Evolutionary conservation across 345 rosid genomes (phyloP), one percentile per base, ranked within the genome.

Genomic region (Euphorbia lathyris): DNA sequence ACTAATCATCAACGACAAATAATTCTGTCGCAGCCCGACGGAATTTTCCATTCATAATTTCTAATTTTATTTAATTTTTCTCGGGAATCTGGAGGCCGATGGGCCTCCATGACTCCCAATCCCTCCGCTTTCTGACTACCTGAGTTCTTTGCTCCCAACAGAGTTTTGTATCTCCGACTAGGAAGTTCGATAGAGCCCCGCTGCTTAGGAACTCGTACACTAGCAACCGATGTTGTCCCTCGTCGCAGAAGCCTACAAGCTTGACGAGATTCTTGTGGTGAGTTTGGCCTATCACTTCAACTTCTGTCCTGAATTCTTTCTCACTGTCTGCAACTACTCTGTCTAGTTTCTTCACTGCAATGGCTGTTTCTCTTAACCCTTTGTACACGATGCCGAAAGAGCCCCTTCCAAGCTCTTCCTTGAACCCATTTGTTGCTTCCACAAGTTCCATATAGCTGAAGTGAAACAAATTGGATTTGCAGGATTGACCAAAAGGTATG

Each of bases 381-480:
- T 69, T 77, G 36, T 71, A 81, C 32, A 81, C 84, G 1, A 43
- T 25, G 19, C 81, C 81, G 29, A 72, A 81, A 27, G 73, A 53
- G 9, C 84, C 84, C 43, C 72, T 69, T 45, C 73, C 70, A 3
- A 83, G 70, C 29, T 83, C 79, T 66, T 83, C 87, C 76, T 74
- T 67, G 76, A 83, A 83, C 8, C 72, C 68, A 22, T 58, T 40
- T 51, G 87, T 79, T 22, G 83, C 83, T 48, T 47, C 69, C 38
- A 34, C 38, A 34, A 34, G 38, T 34, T 34, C 38, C 38, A 34
- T 34, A 7, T 34, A 34, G 38, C 30, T 76, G 51, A 81, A 81
- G 23, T 34, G 52, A 1, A 63, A 71, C 58, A 83, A 65, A 60
- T 76, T 80, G 25, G 72, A 61, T 53, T 68, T 74, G n/a, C 64